A percentile compares a stretch with the other conserved stretches of the same genome.
These are phyloP conservation scores for Herpotrichia juniperi DNA, from an alignment of 2,329 filamentous ascomycete species.

Conservation along the genomic window DNA sequence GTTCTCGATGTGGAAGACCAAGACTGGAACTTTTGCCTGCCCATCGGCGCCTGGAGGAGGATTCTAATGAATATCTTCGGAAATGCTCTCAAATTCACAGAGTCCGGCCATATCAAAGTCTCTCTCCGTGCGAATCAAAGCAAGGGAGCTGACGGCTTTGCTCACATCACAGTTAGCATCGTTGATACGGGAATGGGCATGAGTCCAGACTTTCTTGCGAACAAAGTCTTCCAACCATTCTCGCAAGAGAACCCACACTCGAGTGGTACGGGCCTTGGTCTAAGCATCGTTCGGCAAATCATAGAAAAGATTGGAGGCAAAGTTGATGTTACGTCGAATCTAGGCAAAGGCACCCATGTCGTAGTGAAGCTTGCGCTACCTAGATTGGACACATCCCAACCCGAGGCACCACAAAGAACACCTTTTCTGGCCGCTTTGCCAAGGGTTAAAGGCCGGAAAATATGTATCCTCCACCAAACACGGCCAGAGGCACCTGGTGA, in stretches of 20 bases:
- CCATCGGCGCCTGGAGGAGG: constrained; percentile 43
- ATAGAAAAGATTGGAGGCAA: constrained; percentile 27
- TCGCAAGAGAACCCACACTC: constrained; percentile 39
- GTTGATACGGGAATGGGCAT: constrained; percentile 43
- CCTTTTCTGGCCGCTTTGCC: constrained; percentile 24
- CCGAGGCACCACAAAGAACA: constrained; percentile 5
- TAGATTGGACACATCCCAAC: neutral
- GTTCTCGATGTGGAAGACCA: constrained; percentile 32
- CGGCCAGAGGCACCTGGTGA: neutral
- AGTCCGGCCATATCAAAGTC: constrained; percentile 35
- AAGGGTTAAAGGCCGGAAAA: constrained; percentile 24
- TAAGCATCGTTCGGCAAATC: constrained; percentile 31
- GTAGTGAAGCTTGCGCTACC: constrained; percentile 48
- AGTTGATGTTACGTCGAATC: constrained; percentile 26
- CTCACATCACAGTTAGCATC: constrained; percentile 41
- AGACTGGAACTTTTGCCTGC: constrained; percentile 51
- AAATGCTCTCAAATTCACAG: constrained; percentile 45
- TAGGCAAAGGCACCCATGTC: constrained; percentile 24
- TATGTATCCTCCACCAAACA: constrained; percentile 33
- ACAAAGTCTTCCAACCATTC: constrained; percentile 41
- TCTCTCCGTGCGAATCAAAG: constrained; percentile 22
- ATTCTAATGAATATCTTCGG: constrained; percentile 47
- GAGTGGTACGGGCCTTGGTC: constrained; percentile 28
- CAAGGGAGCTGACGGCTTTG: constrained; percentile 5
- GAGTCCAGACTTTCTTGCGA: constrained; percentile 37